These are phyloP conservation scores for Cyberlindnera subsufficiens DNA, from an alignment of 805 yeast genomes.

Conservation along the genomic window DNA sequence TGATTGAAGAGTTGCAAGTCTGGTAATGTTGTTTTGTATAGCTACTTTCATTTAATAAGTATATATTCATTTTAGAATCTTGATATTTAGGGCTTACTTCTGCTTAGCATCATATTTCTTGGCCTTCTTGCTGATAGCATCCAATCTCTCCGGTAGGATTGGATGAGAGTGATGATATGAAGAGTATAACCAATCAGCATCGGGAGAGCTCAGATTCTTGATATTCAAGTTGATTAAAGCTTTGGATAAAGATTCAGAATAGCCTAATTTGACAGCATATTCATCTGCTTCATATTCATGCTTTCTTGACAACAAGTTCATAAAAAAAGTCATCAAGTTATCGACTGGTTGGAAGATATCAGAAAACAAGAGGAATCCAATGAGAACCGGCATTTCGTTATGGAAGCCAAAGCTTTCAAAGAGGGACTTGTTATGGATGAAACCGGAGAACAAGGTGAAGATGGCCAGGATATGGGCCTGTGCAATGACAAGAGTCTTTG, in stretches of 20 bases:
- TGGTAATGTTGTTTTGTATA: slow-evolving; percentile 32
- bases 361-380: slow-evolving; percentile 76
- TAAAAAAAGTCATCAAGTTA: slow-evolving; percentile 55
- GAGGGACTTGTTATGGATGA: slow-evolving; percentile 73
- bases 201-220: slow-evolving; percentile 80
- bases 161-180: slow-evolving; percentile 92
- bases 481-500: slow-evolving; percentile 62
- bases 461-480: slow-evolving; percentile 60
- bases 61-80: background rate
- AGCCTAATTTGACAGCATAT: slow-evolving; percentile 73
- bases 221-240: slow-evolving; percentile 73
- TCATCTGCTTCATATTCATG: slow-evolving; percentile 93
- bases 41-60: no score
- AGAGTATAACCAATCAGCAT: slow-evolving; percentile 85
- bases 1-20: slow-evolving; percentile 51
- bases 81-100: slow-evolving; percentile 5
- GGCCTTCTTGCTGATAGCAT: slow-evolving; percentile 49
- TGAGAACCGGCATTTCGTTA: slow-evolving; percentile 58
- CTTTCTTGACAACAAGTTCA: slow-evolving; percentile 71
- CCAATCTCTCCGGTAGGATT: slow-evolving; percentile 80
- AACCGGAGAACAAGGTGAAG: slow-evolving; percentile 72
- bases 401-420: slow-evolving; percentile 75
- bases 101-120: slow-evolving; percentile 11
- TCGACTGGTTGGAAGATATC: slow-evolving; percentile 78
- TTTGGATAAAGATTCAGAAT: slow-evolving; percentile 56